Evolutionary conservation across 2,329 filamentous ascomycete species (phyloP), one percentile per base, ranked within the genome.

Genomic region (Zymoseptoria ardabiliae): DNA sequence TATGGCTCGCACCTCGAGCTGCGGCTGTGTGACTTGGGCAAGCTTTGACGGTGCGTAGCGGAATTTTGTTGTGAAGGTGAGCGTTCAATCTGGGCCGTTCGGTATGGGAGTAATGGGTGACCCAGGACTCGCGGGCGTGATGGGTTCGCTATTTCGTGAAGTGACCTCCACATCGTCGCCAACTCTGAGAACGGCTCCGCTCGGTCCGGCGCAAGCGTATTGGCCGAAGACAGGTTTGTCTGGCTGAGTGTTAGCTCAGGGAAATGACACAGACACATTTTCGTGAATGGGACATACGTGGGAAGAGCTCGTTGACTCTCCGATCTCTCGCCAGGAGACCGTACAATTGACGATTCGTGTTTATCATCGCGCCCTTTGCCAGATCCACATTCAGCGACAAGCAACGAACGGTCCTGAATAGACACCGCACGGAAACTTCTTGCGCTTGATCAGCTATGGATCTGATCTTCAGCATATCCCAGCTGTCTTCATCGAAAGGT

Each of bases 81-180:
- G n/a, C 11, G 11, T 6, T 45, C 35, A 45, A 45, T 45, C 35
- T 5, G 11, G 35, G 4, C 35, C 35, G 22, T 53, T 53, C 20
- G 22, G 22, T 3, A 61, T 51, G 2, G 59, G 59, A 28, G 59
- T 61, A 9, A 54, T 58, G 25, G 56, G 59, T 10, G 59, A 79
- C 9, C 78, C 78, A 60, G 76, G 75, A 45, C 73, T 76, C 61
- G 78, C 78, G 1, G 66, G 65, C 11, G 65, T 63, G 11, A 30
- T 50, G 8, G 59, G 57, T 21, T 55, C 56, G 53, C 57, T 62
- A 19, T 66, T 60, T 3, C 68, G 62, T 41, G 68, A 66, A 2
- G 67, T 69, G 28, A 72, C 62, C 19, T 69, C 62, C 13, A 72
- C 70, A 35, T 71, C 68, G 58, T 72, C 70, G 30, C 68, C 70